Conservation (phyloP, 805 yeast genomes). For the Starmerella davenportii region DNA sequence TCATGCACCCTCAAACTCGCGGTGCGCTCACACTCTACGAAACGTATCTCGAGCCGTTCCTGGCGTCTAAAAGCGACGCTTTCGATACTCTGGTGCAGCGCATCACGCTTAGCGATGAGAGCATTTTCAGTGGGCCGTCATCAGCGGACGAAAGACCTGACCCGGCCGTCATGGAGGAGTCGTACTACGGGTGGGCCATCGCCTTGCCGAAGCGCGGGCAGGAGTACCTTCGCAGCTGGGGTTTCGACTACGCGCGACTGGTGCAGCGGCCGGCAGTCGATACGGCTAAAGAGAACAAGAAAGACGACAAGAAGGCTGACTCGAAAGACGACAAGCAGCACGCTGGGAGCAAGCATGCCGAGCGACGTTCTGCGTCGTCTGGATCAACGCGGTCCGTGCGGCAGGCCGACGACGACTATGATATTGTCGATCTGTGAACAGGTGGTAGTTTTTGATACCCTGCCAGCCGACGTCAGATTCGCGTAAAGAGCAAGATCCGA, state of each 20-base stretch:
- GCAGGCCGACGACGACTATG: too few species aligned
- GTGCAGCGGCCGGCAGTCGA: too few species aligned
- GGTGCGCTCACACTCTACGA: conserved; percentile 30
- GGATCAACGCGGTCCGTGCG: too few species aligned
- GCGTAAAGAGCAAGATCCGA: too few species aligned
- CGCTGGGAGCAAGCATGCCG: too few species aligned
- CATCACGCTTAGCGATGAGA: not conserved
- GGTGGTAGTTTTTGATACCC: too few species aligned
- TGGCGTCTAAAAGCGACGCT: conserved; percentile 9
- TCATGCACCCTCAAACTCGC: conserved; percentile 35
- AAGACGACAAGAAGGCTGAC: not conserved
- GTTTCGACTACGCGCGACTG: not conserved
- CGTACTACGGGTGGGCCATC: not conserved
- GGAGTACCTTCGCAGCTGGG: not conserved
- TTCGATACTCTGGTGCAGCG: not conserved
- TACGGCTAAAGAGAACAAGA: not conserved
- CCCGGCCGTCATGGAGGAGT: not conserved
- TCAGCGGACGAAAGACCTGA: too few species aligned
- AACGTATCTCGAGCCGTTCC: conserved; percentile 25
- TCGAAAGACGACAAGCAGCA: not conserved
- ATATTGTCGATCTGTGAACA: too few species aligned
- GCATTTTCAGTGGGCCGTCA: not conserved
- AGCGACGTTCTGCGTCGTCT: too few species aligned
- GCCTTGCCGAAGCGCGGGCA: not conserved
- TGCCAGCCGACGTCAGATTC: too few species aligned